phyloP scores from a whole-genome alignment of 148 eudicot species.

The Camellia granthamiana region DNA sequence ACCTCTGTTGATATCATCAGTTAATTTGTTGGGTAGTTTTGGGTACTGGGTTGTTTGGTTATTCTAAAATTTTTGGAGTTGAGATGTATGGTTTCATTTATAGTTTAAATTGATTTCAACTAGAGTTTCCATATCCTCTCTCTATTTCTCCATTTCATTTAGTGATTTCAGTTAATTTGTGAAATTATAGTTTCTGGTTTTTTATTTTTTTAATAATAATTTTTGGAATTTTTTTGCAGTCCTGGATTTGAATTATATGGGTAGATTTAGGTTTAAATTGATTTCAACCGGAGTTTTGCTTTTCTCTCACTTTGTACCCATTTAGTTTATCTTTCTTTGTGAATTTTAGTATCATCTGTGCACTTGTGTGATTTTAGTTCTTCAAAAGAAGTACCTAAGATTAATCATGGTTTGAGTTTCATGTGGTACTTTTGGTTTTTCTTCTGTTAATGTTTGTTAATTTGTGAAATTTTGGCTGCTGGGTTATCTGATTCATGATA shows the following conservation, averaged over 20 bases:
- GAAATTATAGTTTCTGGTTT: background rate
- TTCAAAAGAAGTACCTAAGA: too few relatives aligned
- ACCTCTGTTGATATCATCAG: background rate
- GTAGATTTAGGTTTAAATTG: background rate
- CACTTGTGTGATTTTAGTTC: too few relatives aligned
- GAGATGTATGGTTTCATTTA: background rate
- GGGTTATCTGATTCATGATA: too few relatives aligned
- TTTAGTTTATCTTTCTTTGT: too few relatives aligned
- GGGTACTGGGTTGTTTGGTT: background rate
- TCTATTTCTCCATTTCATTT: too few relatives aligned
- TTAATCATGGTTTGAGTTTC: too few relatives aligned
- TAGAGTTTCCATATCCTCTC: too few relatives aligned
- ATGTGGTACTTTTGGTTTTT: too few relatives aligned
- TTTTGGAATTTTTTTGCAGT: background rate
- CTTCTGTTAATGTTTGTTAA: too few relatives aligned
- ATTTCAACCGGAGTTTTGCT: background rate
- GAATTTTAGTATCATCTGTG: too few relatives aligned
- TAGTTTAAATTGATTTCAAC: background rate
- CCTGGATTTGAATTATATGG: background rate
- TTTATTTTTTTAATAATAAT: background rate
- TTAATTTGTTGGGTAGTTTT: background rate
- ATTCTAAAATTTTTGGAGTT: background rate
- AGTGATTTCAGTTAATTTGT: too few relatives aligned
- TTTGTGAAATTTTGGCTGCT: too few relatives aligned
- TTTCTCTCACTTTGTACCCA: background rate